Conservation (phyloP, 139 green algal genomes). For the Micractinium conductrix region DNA sequence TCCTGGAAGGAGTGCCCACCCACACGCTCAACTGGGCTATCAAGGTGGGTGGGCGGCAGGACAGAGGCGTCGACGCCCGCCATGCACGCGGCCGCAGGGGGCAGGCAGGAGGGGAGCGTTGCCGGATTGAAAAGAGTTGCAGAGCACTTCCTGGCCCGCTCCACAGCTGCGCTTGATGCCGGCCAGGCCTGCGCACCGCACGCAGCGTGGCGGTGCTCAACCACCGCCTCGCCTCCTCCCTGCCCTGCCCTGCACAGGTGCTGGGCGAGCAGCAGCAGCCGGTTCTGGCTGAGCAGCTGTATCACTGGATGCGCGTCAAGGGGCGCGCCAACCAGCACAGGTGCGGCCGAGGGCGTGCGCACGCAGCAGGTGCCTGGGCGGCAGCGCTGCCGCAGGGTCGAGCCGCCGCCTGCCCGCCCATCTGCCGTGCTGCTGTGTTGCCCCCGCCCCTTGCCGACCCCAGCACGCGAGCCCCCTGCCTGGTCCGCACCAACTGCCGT, state of each 20-base stretch:
- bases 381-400: background rate
- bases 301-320: constrained; percentile 47
- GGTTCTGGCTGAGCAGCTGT: constrained; percentile 42
- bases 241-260: background rate
- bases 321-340: constrained; percentile 37
- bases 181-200: too few relatives aligned
- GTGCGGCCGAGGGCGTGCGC: too few relatives aligned
- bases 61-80: too few relatives aligned
- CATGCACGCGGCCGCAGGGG: too few relatives aligned
- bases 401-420: background rate
- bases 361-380: too few relatives aligned
- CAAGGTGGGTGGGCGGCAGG: background rate
- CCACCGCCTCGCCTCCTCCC: background rate
- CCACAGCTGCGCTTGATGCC: too few relatives aligned
- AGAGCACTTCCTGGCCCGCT: too few relatives aligned
- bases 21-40: constrained; percentile 50
- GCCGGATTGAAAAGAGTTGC: too few relatives aligned
- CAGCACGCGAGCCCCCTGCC: too few relatives aligned
- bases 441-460: too few relatives aligned
- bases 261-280: constrained; percentile 31
- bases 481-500: background rate
- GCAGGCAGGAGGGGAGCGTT: background rate
- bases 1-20: constrained; percentile 21
- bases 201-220: too few relatives aligned
- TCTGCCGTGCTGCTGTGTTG: background rate